Percentiles rank a stretch among this genome's conserved stretches.
These are phyloP conservation scores for Murraya paniculata DNA, from an alignment of 345 rosid species.

Conservation along the genomic window DNA sequence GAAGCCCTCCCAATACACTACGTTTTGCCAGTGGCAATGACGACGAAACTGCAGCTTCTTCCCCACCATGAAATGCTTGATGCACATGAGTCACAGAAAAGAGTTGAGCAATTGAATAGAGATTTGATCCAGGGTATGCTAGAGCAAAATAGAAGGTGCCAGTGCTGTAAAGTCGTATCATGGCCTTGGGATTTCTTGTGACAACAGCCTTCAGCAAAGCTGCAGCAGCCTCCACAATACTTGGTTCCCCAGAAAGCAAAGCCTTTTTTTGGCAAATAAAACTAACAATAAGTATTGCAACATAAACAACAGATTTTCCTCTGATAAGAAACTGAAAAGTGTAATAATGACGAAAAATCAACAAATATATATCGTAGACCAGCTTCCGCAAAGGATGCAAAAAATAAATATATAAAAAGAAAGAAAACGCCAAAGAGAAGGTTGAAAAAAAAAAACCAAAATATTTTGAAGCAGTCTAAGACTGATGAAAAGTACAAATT, in stretches of 20 bases:
- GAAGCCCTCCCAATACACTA: conserved; percentile 98
- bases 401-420: background rate
- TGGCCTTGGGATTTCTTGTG: conserved; percentile 97
- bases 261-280: conserved; percentile 45
- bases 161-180: conserved; percentile 92
- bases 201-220: conserved; percentile 89
- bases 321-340: background rate
- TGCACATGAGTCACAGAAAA: conserved; percentile 91
- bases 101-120: conserved; percentile 82
- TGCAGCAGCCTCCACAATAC: conserved; percentile 94
- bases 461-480: background rate
- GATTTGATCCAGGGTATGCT: conserved; percentile 97
- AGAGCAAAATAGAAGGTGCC: conserved; percentile 96
- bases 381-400: background rate
- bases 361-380: background rate
- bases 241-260: conserved; percentile 95
- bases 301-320: conserved; percentile 9
- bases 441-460: background rate
- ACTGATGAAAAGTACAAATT: background rate
- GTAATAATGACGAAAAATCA: background rate
- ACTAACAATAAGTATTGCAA: conserved; percentile 2
- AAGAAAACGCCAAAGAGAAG: background rate
- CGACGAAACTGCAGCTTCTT: conserved; percentile 97
- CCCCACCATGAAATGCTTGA: conserved; percentile 99
- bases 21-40: conserved; percentile 95